Base-by-base conservation (phyloP, 345 rosid genomes). In the Arabis alpina region DNA sequence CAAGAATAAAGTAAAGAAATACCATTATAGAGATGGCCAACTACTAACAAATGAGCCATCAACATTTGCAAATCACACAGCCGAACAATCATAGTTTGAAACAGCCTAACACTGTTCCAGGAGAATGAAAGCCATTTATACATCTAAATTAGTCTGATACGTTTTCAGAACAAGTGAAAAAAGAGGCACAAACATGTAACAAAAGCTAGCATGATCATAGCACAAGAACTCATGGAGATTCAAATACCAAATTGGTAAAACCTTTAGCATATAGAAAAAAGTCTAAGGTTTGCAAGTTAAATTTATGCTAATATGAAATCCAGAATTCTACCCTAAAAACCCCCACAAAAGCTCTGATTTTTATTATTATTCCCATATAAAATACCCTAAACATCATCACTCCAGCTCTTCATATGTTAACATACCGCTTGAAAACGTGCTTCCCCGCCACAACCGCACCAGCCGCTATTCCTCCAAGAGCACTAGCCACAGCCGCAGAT, bases 401-500 rank as follows among this genome's bases (percentile, higher is more conserved):
- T 58, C 43, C 3, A 4, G 11, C 60, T 30, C 42, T 69, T 84
- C 80, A 90, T 43, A 88, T 81, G 27, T 87, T 88, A 58, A 81
- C 88, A 61, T 90, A 88, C 61, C 96, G 87, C 84, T 86, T 93
- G 62, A 81, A 25, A 11, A 68, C 80, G 80, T 87, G 93, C 81
- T 88, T 93, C 54, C 88, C 98, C 0, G 88, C 86, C 10, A 87
- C 92, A 43, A 75, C 87, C 0, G 84, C 82, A 2, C 93, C 96
- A 0, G 98, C 96, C 2, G 86, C 92, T 40, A 83, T 10, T 3
- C 96, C 98, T 5, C 98, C 93, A 23, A 93, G 78, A 9, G 93
- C 94, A 10, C 98, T 91, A 0, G 97, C 97, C 52, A 90, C 96
- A 2, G 92, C 96, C 6, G 98, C 98, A 15, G 93, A 88, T 73